A percentile compares a stretch with the other conserved stretches of the same genome.
Evolutionary conservation across 2,329 filamentous ascomycete species (phyloP).

Genomic region (Colletotrichum sp.): DNA sequence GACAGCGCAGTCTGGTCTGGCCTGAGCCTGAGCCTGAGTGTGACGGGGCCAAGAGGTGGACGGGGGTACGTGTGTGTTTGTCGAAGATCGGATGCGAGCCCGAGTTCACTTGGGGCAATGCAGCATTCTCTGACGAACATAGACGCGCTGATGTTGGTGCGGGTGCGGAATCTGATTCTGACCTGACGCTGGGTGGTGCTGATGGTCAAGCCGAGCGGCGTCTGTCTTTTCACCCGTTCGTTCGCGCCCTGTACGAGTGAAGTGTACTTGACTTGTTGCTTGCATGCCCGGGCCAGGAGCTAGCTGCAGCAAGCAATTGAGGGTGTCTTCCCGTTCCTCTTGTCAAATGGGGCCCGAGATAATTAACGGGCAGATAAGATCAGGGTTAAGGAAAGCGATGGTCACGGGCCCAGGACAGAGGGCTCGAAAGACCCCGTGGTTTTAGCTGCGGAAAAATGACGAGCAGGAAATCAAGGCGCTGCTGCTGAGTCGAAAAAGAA

Average conservation of each 20-base stretch:
- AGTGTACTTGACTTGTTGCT: background rate
- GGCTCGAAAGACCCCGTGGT: conserved; percentile 6
- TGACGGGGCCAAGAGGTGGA: conserved; percentile 5
- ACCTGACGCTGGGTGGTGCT: background rate
- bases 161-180: background rate
- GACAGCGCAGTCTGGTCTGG: background rate
- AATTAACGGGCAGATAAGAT: background rate
- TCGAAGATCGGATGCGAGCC: conserved; percentile 15
- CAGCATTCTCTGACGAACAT: conserved; percentile 13
- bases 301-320: background rate
- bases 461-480: conserved; percentile 9
- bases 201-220: background rate
- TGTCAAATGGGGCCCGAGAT: background rate
- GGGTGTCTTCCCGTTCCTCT: background rate
- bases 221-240: background rate
- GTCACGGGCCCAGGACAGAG: background rate
- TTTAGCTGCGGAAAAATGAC: conserved; percentile 8
- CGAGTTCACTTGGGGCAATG: conserved; percentile 10
- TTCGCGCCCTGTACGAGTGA: background rate
- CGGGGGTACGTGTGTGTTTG: conserved; percentile 8
- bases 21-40: background rate
- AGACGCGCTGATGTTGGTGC: conserved; percentile 7
- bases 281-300: background rate
- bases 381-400: background rate
- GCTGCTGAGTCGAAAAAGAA: background rate